A percentile compares a stretch with the other conserved stretches of the same genome.
Conservation (phyloP, 2,329 filamentous ascomycete genomes). For the Catunica adiposa region DNA sequence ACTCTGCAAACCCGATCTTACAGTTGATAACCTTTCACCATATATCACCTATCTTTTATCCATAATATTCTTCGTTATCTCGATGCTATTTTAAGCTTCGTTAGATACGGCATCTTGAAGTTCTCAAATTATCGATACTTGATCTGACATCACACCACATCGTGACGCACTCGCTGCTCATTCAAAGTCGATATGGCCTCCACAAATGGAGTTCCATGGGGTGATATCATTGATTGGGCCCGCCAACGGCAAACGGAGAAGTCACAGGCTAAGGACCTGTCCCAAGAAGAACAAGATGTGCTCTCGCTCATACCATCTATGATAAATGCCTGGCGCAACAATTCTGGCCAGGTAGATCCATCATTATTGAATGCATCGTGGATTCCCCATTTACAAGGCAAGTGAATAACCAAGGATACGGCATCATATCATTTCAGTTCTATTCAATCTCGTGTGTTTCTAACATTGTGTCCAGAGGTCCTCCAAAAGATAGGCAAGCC, state of each 20-base stretch:
- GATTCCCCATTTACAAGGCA: slow-evolving; percentile 5
- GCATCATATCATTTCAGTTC: no score
- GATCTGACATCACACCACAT: no score
- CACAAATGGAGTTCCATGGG: background rate
- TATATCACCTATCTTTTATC: no score
- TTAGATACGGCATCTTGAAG: no score
- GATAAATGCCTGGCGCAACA: background rate
- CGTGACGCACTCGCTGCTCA: no score
- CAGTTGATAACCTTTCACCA: no score
- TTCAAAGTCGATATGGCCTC: background rate
- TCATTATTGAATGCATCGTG: background rate
- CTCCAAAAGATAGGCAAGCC: background rate
- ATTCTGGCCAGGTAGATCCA: background rate
- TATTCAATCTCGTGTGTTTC: no score
- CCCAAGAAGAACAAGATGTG: slow-evolving; percentile 1
- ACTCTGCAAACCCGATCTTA: no score
- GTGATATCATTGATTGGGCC: slow-evolving; percentile 8
- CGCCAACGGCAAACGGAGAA: background rate
- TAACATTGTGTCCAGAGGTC: background rate
- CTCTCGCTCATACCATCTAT: background rate
- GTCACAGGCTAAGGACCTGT: background rate
- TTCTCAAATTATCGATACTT: no score
- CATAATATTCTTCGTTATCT: no score
- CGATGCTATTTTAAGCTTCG: no score
- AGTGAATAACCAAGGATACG: background rate